Conservation (phyloP, 352 stramenopile genomes). For the Blastocystis sp. region DNA sequence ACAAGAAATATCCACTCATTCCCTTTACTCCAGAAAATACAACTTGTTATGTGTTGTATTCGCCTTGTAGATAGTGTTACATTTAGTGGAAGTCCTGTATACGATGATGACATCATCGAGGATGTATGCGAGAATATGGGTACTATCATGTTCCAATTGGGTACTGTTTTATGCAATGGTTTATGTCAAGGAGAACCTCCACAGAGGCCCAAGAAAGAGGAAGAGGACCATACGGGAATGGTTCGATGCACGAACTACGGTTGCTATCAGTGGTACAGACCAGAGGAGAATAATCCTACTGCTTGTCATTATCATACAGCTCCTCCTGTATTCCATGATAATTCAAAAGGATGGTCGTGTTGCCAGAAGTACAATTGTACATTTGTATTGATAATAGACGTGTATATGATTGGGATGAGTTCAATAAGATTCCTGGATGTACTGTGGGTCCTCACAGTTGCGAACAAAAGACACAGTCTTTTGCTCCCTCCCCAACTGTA, state of each 20-base stretch:
- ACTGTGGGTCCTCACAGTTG: conserved; percentile 64
- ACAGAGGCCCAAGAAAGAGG: conserved; percentile 56
- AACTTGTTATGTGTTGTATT: conserved; percentile 71
- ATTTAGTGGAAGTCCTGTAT: conserved; percentile 37
- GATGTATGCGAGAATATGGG: conserved; percentile 57
- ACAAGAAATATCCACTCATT: conserved; percentile 76
- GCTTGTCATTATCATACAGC: conserved; percentile 74
- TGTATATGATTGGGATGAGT: conserved; percentile 87
- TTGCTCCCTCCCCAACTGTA: conserved; percentile 76
- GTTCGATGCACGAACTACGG: conserved; percentile 34
- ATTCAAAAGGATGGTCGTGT: conserved; percentile 81
- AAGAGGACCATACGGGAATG: conserved; percentile 64
- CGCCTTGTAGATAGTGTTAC: conserved; percentile 65
- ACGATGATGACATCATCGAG: conserved; percentile 61
- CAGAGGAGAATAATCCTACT: conserved; percentile 73
- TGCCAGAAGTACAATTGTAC: conserved; percentile 68
- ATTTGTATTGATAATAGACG: conserved; percentile 69
- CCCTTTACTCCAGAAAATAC: conserved; percentile 62
- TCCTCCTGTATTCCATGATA: conserved; percentile 79
- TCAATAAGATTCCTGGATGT: conserved; percentile 72
- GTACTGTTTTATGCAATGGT: background rate
- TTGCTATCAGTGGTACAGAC: conserved; percentile 65
- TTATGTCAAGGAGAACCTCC: background rate
- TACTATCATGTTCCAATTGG: conserved; percentile 55
- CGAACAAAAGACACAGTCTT: conserved; percentile 71